These are phyloP conservation scores for Colletotrichum liriopes DNA, from an alignment of 2,329 filamentous ascomycete species.

Conservation along the genomic window DNA sequence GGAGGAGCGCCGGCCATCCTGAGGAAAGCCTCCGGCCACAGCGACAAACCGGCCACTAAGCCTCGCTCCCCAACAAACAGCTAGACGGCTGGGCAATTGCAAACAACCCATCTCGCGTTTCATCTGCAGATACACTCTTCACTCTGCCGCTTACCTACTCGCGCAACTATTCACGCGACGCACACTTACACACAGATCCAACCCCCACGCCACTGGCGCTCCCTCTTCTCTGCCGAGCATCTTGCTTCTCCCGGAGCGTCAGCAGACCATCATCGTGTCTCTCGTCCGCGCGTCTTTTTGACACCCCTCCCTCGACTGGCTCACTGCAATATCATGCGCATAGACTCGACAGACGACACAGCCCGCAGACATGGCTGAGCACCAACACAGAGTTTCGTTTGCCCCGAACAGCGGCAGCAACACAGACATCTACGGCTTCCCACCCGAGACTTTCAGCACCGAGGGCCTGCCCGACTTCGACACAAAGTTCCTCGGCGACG, in stretches of 20 bases:
- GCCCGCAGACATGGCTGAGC: conserved; percentile 44
- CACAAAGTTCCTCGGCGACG: conserved; percentile 81
- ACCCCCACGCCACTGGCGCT: conserved; percentile 1
- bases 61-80: conserved; percentile 23
- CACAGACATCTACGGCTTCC: conserved; percentile 68
- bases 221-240: background rate
- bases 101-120: conserved; percentile 9
- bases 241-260: conserved; percentile 5
- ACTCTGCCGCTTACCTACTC: conserved; percentile 13
- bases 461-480: conserved; percentile 83
- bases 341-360: conserved; percentile 22
- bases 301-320: background rate
- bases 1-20: conserved; percentile 26
- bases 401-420: conserved; percentile 22
- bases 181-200: background rate
- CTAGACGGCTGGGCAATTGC: background rate
- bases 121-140: conserved; percentile 1
- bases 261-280: conserved; percentile 7
- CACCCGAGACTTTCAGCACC: conserved; percentile 76
- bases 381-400: conserved; percentile 43
- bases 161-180: background rate
- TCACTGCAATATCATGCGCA: conserved; percentile 37
- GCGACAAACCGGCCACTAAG: background rate
- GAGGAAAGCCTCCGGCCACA: conserved; percentile 21
- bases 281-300: background rate